Conservation (phyloP, 306 rosid species). For the Abrus pulchellus region DNA sequence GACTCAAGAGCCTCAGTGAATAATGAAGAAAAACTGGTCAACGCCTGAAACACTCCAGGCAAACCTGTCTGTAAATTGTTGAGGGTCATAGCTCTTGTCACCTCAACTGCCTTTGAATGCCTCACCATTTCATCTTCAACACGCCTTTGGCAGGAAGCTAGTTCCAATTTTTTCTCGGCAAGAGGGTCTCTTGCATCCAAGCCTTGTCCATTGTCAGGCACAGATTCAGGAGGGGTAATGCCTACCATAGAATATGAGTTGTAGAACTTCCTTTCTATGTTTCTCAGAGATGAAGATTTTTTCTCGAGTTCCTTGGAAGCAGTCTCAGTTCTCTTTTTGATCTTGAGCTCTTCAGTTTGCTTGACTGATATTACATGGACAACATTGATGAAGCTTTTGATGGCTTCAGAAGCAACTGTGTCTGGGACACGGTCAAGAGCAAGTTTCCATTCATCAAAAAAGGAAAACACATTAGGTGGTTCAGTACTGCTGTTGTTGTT, state of each 20-base stretch:
- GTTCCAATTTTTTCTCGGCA: conserved; percentile 87
- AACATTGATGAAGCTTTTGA: conserved; percentile 95
- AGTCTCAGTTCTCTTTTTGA: conserved; percentile 70
- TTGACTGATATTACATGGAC: conserved; percentile 81
- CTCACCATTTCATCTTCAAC: conserved; percentile 89
- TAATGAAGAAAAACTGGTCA: conserved; percentile 86
- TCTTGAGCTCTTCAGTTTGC: conserved; percentile 88
- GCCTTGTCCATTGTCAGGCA: conserved; percentile 62
- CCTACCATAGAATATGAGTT: conserved; percentile 91
- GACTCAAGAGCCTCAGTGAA: conserved; percentile 82
- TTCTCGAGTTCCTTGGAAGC: conserved; percentile 88
- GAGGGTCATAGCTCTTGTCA: conserved; percentile 94
- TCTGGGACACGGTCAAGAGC: conserved; percentile 98
- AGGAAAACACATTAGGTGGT: conserved; percentile 67
- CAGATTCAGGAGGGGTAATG: conserved; percentile 71
- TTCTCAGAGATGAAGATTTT: conserved; percentile 75
- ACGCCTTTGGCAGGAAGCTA: conserved; percentile 74
- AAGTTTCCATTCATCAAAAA: conserved; percentile 92
- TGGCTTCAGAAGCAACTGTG: conserved; percentile 91
- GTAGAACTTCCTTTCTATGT: conserved; percentile 85
- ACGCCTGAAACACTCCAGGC: conserved; percentile 94
- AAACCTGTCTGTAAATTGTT: conserved; percentile 96
- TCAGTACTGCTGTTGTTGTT: conserved; percentile 51
- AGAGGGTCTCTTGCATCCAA: conserved; percentile 97
- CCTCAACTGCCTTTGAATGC: conserved; percentile 90